Conservation (phyloP, 2,329 filamentous ascomycete genomes). For the Trichoderma sp. region DNA sequence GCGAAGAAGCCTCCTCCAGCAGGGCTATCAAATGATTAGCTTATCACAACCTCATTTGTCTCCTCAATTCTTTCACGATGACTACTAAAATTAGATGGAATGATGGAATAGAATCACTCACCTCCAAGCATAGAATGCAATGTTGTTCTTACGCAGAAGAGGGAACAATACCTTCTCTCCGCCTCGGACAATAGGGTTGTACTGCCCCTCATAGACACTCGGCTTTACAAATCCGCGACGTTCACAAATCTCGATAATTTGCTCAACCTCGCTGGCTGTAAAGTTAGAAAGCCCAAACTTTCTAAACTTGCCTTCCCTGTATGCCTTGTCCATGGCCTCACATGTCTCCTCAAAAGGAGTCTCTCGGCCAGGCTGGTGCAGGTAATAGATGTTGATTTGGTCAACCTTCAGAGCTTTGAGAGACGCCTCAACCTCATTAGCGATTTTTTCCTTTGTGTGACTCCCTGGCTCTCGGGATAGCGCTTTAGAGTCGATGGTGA, state of each 20-base stretch:
- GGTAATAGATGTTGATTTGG: conserved; percentile 10
- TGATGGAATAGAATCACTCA: background rate
- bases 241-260: conserved; percentile 44
- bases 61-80: background rate
- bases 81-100: too few species aligned
- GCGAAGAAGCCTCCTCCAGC: conserved; percentile 12
- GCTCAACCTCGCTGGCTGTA: conserved; percentile 42
- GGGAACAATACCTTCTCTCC: conserved; percentile 44
- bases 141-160: conserved; percentile 39
- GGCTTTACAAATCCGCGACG: conserved; percentile 42
- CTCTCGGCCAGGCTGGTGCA: conserved; percentile 6
- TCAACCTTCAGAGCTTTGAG: conserved; percentile 29
- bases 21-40: background rate
- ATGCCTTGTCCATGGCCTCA: conserved; percentile 10
- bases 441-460: conserved; percentile 32
- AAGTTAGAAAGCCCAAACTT: conserved; percentile 49
- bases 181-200: conserved; percentile 44
- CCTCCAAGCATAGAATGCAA: conserved; percentile 45
- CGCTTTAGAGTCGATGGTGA: conserved; percentile 40
- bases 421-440: conserved; percentile 32
- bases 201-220: conserved; percentile 47
- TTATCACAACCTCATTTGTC: background rate
- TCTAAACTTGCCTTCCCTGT: conserved; percentile 64
- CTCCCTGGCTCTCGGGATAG: conserved; percentile 26
- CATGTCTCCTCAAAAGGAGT: conserved; percentile 15